Percentiles rank a stretch among this genome's conserved stretches.
These are phyloP conservation scores for Vickermania spadyakhi DNA, from an alignment of 208 protist species.

Conservation along the genomic window DNA sequence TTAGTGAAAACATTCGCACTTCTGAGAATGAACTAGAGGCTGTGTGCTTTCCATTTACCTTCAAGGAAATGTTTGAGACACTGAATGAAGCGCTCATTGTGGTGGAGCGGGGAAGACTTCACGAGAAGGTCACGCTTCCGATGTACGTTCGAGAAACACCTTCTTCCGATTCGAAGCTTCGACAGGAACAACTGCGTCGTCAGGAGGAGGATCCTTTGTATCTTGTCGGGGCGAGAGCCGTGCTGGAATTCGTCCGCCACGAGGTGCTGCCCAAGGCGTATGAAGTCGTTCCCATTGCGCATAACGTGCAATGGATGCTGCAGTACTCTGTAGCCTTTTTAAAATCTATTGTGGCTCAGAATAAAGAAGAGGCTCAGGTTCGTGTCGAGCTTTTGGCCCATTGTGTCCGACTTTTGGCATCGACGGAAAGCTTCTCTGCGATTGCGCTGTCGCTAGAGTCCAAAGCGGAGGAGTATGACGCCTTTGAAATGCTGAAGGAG, in stretches of 20 bases:
- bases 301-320: constrained; percentile 76
- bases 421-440: constrained; percentile 64
- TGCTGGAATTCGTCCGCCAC: constrained; percentile 41
- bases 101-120: constrained; percentile 49
- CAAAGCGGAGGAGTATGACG: constrained; percentile 57
- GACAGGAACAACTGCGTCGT: constrained; percentile 1
- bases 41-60: constrained; percentile 37
- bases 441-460: constrained; percentile 50
- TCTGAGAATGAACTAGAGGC: constrained; percentile 32
- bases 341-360: constrained; percentile 24
- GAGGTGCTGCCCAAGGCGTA: constrained; percentile 33
- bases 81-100: constrained; percentile 27
- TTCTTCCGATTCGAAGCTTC: constrained; percentile 1
- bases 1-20: constrained; percentile 44
- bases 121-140: constrained; percentile 31
- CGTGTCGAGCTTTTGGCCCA: constrained; percentile 51
- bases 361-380: constrained; percentile 44
- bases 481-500: constrained; percentile 30
- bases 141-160: constrained; percentile 13
- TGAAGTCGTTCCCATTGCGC: constrained; percentile 24
- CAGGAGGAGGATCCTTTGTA: constrained; percentile 7
- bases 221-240: constrained; percentile 52
- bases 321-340: constrained; percentile 82
- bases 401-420: constrained; percentile 61
- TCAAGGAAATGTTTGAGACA: constrained; percentile 40